Percentiles rank a stretch among this genome's conserved stretches.
These are phyloP conservation scores for Teratosphaeria gauchensis DNA, from an alignment of 2,329 filamentous ascomycete species.

Conservation along the genomic window DNA sequence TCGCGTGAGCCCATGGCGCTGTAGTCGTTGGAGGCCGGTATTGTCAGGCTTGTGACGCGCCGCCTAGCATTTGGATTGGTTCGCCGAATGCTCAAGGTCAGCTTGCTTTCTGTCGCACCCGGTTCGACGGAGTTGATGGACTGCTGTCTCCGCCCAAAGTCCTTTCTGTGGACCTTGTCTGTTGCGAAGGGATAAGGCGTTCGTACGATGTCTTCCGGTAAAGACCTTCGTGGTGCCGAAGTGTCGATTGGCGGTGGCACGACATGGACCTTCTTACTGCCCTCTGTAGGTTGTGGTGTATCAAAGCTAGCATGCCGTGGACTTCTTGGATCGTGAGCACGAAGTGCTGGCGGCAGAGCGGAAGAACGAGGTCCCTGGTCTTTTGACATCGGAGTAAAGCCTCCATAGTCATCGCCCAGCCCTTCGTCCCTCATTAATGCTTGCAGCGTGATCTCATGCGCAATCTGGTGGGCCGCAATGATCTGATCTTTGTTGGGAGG, in stretches of 20 bases:
- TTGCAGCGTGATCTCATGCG: conserved; percentile 25
- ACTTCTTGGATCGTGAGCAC: conserved; percentile 15
- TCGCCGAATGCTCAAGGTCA: conserved; percentile 24
- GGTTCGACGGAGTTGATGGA: not conserved
- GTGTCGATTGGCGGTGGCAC: conserved; percentile 27
- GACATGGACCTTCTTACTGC: conserved; percentile 22
- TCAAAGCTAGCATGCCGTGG: conserved; percentile 10
- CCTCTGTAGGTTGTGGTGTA: conserved; percentile 4
- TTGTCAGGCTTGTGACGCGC: conserved; percentile 18
- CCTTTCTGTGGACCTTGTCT: conserved; percentile 17
- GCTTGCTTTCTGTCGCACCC: conserved; percentile 15
- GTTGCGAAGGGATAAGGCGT: conserved; percentile 24
- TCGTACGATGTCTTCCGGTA: conserved; percentile 21
- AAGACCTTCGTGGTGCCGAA: conserved; percentile 8
- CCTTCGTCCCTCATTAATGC: conserved; percentile 22
- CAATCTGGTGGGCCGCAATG: conserved; percentile 21
- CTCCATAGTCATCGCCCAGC: conserved; percentile 10
- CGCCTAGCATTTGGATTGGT: conserved; percentile 13
- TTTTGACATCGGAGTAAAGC: conserved; percentile 7
- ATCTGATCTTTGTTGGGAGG: conserved; percentile 19
- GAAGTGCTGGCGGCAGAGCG: conserved; percentile 13
- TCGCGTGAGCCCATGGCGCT: conserved; percentile 10
- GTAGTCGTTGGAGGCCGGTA: conserved; percentile 22
- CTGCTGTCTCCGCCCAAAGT: conserved; percentile 1
- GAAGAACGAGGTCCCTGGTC: conserved; percentile 9